Percentiles rank a stretch among this genome's conserved stretches.
phyloP scores from a whole-genome alignment of 805 yeast species.

The Yamadazyma ubonensis region DNA sequence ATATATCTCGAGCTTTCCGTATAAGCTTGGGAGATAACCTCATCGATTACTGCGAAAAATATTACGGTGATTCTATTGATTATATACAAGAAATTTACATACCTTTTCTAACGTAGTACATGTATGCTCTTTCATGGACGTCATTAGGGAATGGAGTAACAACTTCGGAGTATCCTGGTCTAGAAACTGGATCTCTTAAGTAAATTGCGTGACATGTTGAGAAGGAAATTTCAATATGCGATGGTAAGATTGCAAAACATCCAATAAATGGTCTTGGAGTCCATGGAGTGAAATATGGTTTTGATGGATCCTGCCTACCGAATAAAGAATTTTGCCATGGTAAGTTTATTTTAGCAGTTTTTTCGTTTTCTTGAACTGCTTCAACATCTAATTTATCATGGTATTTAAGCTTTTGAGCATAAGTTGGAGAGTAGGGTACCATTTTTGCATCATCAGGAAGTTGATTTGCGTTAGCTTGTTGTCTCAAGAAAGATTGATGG shows the following conservation, averaged over 20 bases:
- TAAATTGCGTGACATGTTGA: slow-evolving; percentile 95
- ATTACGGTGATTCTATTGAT: slow-evolving; percentile 1
- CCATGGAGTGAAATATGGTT: slow-evolving; percentile 96
- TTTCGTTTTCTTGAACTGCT: slow-evolving; percentile 50
- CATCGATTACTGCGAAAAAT: slow-evolving; percentile 18
- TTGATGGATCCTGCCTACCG: slow-evolving; percentile 75
- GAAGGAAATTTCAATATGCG: slow-evolving; percentile 87
- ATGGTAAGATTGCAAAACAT: slow-evolving; percentile 88
- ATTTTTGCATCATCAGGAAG: slow-evolving; percentile 26
- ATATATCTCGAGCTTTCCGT: slow-evolving; percentile 25
- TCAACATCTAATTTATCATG: slow-evolving; percentile 42
- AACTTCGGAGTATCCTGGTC: slow-evolving; percentile 96
- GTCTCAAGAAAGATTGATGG: slow-evolving; percentile 33
- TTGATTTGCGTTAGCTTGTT: slow-evolving; percentile 25
- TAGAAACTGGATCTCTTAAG: slow-evolving; percentile 92
- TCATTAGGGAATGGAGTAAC: slow-evolving; percentile 82
- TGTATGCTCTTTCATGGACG: slow-evolving; percentile 89
- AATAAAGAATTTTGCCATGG: slow-evolving; percentile 81
- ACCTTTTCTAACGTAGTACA: slow-evolving; percentile 85
- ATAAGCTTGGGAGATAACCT: slow-evolving; percentile 29
- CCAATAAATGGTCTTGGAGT: slow-evolving; percentile 90
- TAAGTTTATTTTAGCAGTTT: slow-evolving; percentile 49
- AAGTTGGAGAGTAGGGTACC: slow-evolving; percentile 29
- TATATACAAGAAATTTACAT: slow-evolving; percentile 24
- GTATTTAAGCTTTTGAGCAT: slow-evolving; percentile 27